Base-by-base conservation (phyloP, 495 filamentous ascomycete genomes). In the Staphylotrichum longicolle region DNA sequence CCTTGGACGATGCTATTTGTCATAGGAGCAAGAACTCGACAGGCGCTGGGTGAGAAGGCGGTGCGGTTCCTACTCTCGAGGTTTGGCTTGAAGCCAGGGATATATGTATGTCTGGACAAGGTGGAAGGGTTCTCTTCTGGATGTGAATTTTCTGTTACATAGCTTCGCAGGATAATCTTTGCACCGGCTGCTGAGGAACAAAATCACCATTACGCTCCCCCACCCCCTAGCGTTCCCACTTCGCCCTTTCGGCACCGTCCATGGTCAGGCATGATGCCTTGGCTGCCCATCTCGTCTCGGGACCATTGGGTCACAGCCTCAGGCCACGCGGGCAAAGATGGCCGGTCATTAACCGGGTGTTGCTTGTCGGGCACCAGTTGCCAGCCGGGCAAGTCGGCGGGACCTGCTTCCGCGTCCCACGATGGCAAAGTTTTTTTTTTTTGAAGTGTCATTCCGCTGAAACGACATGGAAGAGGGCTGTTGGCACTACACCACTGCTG, bases 251-350 rank as follows among this genome's bases (percentile, higher is more conserved):
- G 9, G 8, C 14, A 8, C 10, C 10, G 5, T 39, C 6, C 6
- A 39, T 10, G 37, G 15, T 7, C 55, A 49, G 45, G 33, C 54
- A 47, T 57, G 54, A 57, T 57, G 54, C 54, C 44, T 48, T 57
- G 41, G 50, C 34, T 34, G 41, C 39, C 30, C 41, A 45, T 20
- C 3, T 47, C 9, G 32, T 30, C 32, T 7, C 3, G 34, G 32
- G 10, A 20, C 34, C 8, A 58, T 58, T 58, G 55, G 55, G 8
- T n/a, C 15, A 12, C 34, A 11, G 9, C 4, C 55, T 2, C 45
- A 49, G 49, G 44, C 55, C 45, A 58, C 33, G 10, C 45, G 45
- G 5, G 6, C 44, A 49, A 49, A 27, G 20, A 27, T 27, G 20
- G 33, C 7, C 14, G 7, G 34, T 30, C 35, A 49, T 49, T 8